These are phyloP conservation scores for Trypanosoma avium DNA, from an alignment of 208 protist genomes.

Conservation along the genomic window DNA sequence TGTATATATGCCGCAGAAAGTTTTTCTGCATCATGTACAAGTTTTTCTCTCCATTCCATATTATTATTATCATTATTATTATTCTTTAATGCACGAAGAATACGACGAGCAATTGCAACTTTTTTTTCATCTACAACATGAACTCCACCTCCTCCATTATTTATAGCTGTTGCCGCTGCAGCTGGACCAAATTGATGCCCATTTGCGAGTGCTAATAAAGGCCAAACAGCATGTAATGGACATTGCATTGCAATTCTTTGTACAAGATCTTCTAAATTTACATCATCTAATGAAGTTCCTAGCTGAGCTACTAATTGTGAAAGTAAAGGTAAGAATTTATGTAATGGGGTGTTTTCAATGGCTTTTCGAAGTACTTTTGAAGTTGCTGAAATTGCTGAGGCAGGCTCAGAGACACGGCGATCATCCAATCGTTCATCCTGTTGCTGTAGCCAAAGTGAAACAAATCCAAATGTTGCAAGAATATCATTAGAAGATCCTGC, in stretches of 20 bases:
- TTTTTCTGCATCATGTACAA: conserved; percentile 44
- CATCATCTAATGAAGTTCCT: conserved; percentile 24
- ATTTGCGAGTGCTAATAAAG: conserved; percentile 70
- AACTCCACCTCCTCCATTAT: conserved; percentile 9
- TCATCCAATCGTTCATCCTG: conserved; percentile 31
- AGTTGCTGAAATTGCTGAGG: conserved; percentile 8
- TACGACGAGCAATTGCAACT: conserved; percentile 29
- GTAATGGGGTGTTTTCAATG: conserved; percentile 45
- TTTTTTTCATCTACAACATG: conserved; percentile 39
- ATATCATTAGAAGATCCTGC: conserved; percentile 30
- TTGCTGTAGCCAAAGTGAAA: conserved; percentile 78
- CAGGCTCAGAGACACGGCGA: neutral
- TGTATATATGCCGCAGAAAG: conserved; percentile 82
- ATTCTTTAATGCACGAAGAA: conserved; percentile 25
- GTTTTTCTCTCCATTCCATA: neutral
- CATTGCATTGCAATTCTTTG: conserved; percentile 46
- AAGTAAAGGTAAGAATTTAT: conserved; percentile 64
- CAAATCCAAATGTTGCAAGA: conserved; percentile 81
- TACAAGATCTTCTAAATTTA: conserved; percentile 41
- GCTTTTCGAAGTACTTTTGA: conserved; percentile 48
- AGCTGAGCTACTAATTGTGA: conserved; percentile 75
- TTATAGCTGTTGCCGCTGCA: neutral
- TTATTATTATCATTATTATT: neutral
- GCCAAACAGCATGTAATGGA: conserved; percentile 64
- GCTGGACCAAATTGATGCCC: conserved; percentile 49